Evolutionary conservation across 257 asterid species (phyloP), one percentile per base, ranked within the genome.

Genomic region (Penstemon davidsonii): DNA sequence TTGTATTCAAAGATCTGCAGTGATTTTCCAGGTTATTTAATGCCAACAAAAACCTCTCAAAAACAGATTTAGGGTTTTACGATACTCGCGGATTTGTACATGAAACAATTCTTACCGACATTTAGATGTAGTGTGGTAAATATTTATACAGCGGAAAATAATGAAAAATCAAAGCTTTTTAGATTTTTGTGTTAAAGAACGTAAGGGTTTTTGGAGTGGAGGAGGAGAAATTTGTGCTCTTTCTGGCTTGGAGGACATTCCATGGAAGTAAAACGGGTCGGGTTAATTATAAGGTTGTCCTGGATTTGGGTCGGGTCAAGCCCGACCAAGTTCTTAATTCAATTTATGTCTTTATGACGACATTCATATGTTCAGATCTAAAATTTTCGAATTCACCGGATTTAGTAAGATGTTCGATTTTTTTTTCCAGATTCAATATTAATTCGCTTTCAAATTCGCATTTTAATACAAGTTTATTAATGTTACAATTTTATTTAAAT

Each of bases 1-100:
- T 93, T 93, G 75, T 93, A 93, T 86, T 93, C 97, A 45, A 93
- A 90, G 82, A 93, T 93, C 98, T 93, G 92, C 43, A 78, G 51
- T 13, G 47, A 41, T 18, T 25, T 25, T 6, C 63, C 12, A 42
- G n/a, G 49, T 25, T 25, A 58, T 72, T 36, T 44, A 46, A 60
- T 67, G 36, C 38, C 65, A 52, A 33, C 38, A 25, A 57, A 66
- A 47, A 62, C 13, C 8, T 13, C 36, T 49, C 19, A 47, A 62
- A 43, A 2, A 44, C 15, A 13, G 15, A 62, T 11, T 36, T 60
- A 70, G 74, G 82, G 65, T 62, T 77, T 62, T 40, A 76, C 40
- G 47, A 41, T 37, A 12, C 10, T 46, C 33, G 33, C 33, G 33
- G 33, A 25, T 25, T 25, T 25, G 3, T 11, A 11, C 5, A n/a